phyloP scores from a whole-genome alignment of 1,139 yeast species.

The Torulaspora pretoriensis region DNA sequence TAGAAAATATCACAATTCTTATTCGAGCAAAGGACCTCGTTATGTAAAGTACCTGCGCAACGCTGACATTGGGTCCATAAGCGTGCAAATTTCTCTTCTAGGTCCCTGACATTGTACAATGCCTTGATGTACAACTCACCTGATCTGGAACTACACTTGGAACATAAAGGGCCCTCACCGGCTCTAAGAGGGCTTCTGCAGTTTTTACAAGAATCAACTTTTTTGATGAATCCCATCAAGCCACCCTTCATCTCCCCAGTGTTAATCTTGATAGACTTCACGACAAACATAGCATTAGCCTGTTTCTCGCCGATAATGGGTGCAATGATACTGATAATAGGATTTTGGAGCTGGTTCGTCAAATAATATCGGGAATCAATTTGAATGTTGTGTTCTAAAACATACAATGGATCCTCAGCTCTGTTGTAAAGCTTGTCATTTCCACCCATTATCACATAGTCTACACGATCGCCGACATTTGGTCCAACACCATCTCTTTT shows the following conservation, averaged over 20 bases:
- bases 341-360: slow-evolving; percentile 90
- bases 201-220: slow-evolving; percentile 80
- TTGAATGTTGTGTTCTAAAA: slow-evolving; percentile 84
- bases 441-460: slow-evolving; percentile 87
- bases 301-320: slow-evolving; percentile 87
- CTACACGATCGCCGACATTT: slow-evolving; percentile 94
- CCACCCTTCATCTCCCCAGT: slow-evolving; percentile 65
- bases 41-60: slow-evolving; percentile 94
- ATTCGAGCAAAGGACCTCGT: slow-evolving; percentile 90
- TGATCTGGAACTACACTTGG: slow-evolving; percentile 68
- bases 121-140: slow-evolving; percentile 78
- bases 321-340: slow-evolving; percentile 87
- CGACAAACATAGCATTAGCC: slow-evolving; percentile 70
- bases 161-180: slow-evolving; percentile 76
- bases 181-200: slow-evolving; percentile 78
- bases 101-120: slow-evolving; percentile 68
- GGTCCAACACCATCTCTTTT: slow-evolving; percentile 98
- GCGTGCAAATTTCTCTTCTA: slow-evolving; percentile 80
- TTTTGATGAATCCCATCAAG: slow-evolving; percentile 85
- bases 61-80: slow-evolving; percentile 98
- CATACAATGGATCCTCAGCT: slow-evolving; percentile 94
- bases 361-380: slow-evolving; percentile 92
- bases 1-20: slow-evolving; percentile 97
- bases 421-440: slow-evolving; percentile 90
- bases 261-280: slow-evolving; percentile 45